Percentiles rank a stretch among this genome's conserved stretches.
Conservation (phyloP, 495 filamentous ascomycete genomes). For the Podospora didyma region DNA sequence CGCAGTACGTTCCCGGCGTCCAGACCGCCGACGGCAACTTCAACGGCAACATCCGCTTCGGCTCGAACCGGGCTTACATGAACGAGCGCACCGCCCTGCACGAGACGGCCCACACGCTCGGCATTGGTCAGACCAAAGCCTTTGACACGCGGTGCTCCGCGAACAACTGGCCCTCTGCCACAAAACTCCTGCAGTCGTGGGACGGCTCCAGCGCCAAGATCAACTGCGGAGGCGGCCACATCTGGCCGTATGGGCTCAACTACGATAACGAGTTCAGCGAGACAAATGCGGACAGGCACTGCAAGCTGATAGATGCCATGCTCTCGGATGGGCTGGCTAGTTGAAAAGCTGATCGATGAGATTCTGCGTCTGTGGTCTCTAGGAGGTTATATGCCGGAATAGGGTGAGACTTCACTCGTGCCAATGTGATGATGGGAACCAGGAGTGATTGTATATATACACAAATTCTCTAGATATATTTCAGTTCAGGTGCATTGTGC, state of each 20-base stretch:
- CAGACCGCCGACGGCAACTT: constrained; percentile 39
- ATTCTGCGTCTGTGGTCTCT: too few relatives aligned
- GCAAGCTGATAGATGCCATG: constrained; percentile 37
- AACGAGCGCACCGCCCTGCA: constrained; percentile 43
- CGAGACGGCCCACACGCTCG: constrained; percentile 42
- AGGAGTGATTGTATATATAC: too few relatives aligned
- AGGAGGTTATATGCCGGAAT: too few relatives aligned
- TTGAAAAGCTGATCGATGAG: not conserved
- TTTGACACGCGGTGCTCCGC: constrained; percentile 34
- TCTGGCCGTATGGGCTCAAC: constrained; percentile 43
- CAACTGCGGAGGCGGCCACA: constrained; percentile 38
- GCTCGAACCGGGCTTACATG: constrained; percentile 39
- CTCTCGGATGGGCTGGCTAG: constrained; percentile 25
- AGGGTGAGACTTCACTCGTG: too few relatives aligned
- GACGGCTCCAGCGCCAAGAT: constrained; percentile 37
- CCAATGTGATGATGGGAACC: too few relatives aligned
- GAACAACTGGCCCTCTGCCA: constrained; percentile 36
- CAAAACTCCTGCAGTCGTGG: constrained; percentile 30
- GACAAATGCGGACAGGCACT: constrained; percentile 37
- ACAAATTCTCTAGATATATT: too few relatives aligned
- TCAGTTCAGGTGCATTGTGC: too few relatives aligned
- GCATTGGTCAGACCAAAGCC: constrained; percentile 34
- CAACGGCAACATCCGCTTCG: constrained; percentile 44
- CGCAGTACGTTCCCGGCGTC: constrained; percentile 36
- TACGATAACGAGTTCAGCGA: constrained; percentile 40